Evolutionary conservation across 106 monocot genomes (phyloP).

Genomic region (Gastrodia elata): DNA sequence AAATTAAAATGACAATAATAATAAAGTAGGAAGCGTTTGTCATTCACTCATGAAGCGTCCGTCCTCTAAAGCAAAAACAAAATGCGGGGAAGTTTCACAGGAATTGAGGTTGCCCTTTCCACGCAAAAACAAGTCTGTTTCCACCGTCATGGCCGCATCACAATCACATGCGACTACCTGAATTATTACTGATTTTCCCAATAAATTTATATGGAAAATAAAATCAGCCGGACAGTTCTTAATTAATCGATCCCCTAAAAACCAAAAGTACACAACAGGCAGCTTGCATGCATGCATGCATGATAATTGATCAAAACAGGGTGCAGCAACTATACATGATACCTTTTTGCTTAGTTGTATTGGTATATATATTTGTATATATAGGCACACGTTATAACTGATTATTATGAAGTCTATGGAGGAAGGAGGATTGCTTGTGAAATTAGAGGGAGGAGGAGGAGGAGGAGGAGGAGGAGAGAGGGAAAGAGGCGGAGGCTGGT

Average conservation of each 20-base stretch:
- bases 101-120: neutral
- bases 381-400: neutral
- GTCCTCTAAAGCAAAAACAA: no score
- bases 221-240: constrained; percentile 2
- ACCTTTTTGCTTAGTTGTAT: no score
- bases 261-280: no score
- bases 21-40: no score
- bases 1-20: no score
- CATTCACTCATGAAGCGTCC: neutral
- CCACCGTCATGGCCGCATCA: neutral
- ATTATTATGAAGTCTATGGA: neutral
- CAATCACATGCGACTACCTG: neutral
- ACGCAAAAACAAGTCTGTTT: neutral
- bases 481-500: neutral
- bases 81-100: constrained; percentile 1
- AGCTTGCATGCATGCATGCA: no score
- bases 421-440: neutral
- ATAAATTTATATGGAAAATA: neutral
- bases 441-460: neutral
- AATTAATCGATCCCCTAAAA: no score
- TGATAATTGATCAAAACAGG: neutral
- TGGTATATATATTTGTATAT: no score
- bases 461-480: constrained; percentile 7
- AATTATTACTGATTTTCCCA: neutral
- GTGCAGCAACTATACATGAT: neutral